These are phyloP conservation scores for Fusarium veterinarium DNA, from an alignment of 2,329 filamentous ascomycete species.

Conservation along the genomic window DNA sequence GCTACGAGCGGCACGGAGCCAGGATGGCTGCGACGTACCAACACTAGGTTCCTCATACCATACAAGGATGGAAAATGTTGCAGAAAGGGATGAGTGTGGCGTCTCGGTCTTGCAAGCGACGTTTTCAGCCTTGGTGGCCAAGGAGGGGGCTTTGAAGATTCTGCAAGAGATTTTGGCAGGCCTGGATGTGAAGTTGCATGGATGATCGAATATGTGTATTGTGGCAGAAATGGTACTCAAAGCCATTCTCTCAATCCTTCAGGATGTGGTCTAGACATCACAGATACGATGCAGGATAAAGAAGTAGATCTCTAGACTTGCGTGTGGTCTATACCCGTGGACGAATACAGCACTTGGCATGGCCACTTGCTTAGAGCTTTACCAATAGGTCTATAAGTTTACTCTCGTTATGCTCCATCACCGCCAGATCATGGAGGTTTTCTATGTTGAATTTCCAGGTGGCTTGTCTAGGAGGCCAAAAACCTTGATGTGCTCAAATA, in stretches of 20 bases:
- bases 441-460: neutral
- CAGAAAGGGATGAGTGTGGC: slow-evolving; percentile 47
- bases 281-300: neutral
- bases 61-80: slow-evolving; percentile 36
- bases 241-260: neutral
- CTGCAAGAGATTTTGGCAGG: slow-evolving; percentile 32
- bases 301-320: neutral
- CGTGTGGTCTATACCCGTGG: neutral
- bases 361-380: neutral
- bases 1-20: slow-evolving; percentile 62
- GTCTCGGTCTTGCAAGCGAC: slow-evolving; percentile 44
- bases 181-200: slow-evolving; percentile 13
- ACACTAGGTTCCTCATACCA: slow-evolving; percentile 51
- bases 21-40: slow-evolving; percentile 62
- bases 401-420: neutral
- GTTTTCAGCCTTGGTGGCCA: slow-evolving; percentile 42
- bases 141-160: slow-evolving; percentile 41
- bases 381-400: neutral
- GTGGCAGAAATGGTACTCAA: neutral
- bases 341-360: neutral
- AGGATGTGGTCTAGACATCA: neutral
- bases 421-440: neutral
- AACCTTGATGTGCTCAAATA: neutral
- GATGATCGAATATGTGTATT: neutral
- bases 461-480: neutral